Evolutionary conservation across 495 filamentous ascomycete genomes (phyloP).

Genomic region (Cryomyces minteri): DNA sequence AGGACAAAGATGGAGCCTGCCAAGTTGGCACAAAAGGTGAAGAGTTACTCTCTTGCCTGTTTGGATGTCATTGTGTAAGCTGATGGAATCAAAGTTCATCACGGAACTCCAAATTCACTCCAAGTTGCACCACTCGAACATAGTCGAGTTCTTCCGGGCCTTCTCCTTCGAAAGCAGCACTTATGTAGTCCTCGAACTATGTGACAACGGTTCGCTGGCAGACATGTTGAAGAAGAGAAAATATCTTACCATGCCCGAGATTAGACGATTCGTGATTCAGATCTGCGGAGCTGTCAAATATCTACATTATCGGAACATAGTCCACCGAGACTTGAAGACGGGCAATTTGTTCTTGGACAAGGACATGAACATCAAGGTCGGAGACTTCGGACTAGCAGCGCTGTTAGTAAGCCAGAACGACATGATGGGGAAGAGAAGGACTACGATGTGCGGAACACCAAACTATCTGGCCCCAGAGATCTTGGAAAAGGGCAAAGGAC

Average conservation of each 20-base stretch:
- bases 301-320: conserved; percentile 83
- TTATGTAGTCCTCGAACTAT: conserved; percentile 87
- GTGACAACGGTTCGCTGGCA: conserved; percentile 92
- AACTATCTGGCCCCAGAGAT: conserved; percentile 99
- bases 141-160: conserved; percentile 86
- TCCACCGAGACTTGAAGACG: conserved; percentile 94
- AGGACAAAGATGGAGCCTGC: conserved; percentile 71
- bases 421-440: conserved; percentile 46
- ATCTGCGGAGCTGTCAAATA: conserved; percentile 94
- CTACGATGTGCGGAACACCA: conserved; percentile 88
- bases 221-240: conserved; percentile 88
- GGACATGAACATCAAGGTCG: conserved; percentile 94
- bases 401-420: conserved; percentile 74
- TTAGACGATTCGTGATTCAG: conserved; percentile 81
- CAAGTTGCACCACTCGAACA: conserved; percentile 85
- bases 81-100: conserved; percentile 54
- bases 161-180: conserved; percentile 80
- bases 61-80: neutral
- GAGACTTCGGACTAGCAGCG: conserved; percentile 94
- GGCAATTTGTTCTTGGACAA: conserved; percentile 93
- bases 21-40: conserved; percentile 77
- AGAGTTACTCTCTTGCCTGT: too few species aligned
- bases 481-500: conserved; percentile 68
- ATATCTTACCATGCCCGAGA: conserved; percentile 75
- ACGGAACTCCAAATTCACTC: conserved; percentile 96